Base-by-base conservation (phyloP, 1,284 basidiomycete genomes). In the Cutaneotrichosporon sp. region DNA sequence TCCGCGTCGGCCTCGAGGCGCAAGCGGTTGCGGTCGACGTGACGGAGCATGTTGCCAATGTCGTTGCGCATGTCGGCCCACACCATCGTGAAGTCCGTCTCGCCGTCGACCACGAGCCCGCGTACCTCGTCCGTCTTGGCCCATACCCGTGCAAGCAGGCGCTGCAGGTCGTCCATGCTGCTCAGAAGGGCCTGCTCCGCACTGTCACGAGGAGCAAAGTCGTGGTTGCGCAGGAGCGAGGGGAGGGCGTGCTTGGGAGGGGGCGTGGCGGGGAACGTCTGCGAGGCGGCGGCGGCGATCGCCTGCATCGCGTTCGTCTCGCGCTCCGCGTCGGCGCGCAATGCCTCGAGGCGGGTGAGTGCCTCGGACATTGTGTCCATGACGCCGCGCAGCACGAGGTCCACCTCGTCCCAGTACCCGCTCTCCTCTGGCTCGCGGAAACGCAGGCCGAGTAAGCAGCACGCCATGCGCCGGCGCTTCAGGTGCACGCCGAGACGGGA, bases 401-500 rank as follows among this genome's bases (percentile, higher is more conserved):
- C 58, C 6, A 76, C 71, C 5, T 69, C 66, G 10, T 52, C 53
- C 74, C 75, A 77, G 54, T 78, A 76, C 16, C 20, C 49, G 20
- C 46, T 60, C 18, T 62, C 63, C 25, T 16, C 51, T 5, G 54
- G 38, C 16, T 69, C 60, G 27, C 36, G 27, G 58, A 77, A 77
- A 8, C 63, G 59, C 46, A 78, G 56, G 2, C 73, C 77, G 0
- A 78, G 68, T 1, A 78, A 65, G 60, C 72, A 77, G 65, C 74
- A 76, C 0, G 73, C 75, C 13, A 77, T 47, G 20, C 72, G 61
- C 9, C 75, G 60, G 3, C 77, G 58, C 54, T 73, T 74, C 14
- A 74, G 65, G 57, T 78, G 77, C 0, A 76, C 67, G 18, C 71
- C 72, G 5, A 75, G 60, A 59, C 69, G 74, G 3, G 72, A 62